Evolutionary conservation across 108 stramenopile genomes (phyloP).

Genomic region (Seminavis robusta): DNA sequence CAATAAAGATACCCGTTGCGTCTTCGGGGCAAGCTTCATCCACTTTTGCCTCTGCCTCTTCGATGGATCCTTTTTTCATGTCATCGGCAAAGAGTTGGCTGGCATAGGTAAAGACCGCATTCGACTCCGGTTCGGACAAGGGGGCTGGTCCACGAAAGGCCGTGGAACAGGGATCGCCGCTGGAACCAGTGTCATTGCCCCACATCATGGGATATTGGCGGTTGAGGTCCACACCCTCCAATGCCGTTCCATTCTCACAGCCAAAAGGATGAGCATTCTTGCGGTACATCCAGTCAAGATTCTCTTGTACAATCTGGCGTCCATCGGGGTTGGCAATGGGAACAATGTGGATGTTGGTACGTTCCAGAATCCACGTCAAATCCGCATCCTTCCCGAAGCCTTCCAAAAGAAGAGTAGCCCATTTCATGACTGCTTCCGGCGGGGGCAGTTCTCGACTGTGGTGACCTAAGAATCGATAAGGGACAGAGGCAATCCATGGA

Average conservation of each 20-base stretch:
- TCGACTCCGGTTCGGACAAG: constrained; percentile 43
- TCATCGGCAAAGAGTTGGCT: too few relatives aligned
- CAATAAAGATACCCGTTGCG: constrained; percentile 38
- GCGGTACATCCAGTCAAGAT: too few relatives aligned
- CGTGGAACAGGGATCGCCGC: constrained; percentile 18
- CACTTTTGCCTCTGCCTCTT: constrained; percentile 14
- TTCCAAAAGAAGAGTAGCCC: too few relatives aligned
- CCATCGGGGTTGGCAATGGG: constrained; percentile 62
- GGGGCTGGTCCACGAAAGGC: constrained; percentile 30
- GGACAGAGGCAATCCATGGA: too few relatives aligned
- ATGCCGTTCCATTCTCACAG: constrained; percentile 62
- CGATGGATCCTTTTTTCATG: too few relatives aligned
- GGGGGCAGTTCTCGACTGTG: too few relatives aligned
- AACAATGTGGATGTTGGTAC: constrained; percentile 41
- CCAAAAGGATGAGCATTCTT: constrained; percentile 16
- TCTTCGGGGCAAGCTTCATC: constrained; percentile 16
- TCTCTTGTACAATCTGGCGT: constrained; percentile 49
- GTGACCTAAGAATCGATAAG: too few relatives aligned
- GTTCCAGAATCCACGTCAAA: constrained; percentile 34
- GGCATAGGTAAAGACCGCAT: constrained; percentile 42
- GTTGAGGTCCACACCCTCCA: constrained; percentile 65
- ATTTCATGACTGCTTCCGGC: too few relatives aligned
- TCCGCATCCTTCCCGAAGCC: constrained; percentile 24
- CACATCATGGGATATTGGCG: constrained; percentile 51
- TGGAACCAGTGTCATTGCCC: constrained; percentile 34